Evolutionary conservation across 2,329 filamentous ascomycete genomes (phyloP).

Genomic region (Graphium sp.): DNA sequence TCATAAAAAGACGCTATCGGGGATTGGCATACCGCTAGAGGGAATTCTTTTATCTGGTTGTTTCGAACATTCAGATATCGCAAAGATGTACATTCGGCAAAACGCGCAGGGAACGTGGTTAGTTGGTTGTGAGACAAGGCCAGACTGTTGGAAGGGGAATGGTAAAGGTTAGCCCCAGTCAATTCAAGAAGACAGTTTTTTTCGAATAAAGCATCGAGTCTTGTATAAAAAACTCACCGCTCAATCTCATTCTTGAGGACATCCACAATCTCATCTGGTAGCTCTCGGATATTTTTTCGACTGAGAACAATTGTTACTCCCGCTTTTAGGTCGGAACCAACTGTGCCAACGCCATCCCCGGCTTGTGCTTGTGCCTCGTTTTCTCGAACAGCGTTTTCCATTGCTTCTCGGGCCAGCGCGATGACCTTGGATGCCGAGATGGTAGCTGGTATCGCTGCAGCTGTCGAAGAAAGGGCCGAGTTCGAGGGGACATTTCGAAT

Average conservation of each 20-base stretch:
- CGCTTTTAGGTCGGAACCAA: constrained; percentile 34
- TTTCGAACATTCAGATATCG: constrained; percentile 69
- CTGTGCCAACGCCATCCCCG: constrained; percentile 29
- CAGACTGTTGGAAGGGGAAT: constrained; percentile 42
- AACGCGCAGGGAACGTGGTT: constrained; percentile 49
- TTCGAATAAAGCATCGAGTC: too few species aligned
- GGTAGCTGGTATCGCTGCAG: constrained; percentile 32
- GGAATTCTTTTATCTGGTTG: constrained; percentile 52
- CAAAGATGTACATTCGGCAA: constrained; percentile 60
- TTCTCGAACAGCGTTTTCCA: constrained; percentile 49
- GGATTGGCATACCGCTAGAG: constrained; percentile 28
- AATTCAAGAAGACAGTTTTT: too few species aligned
- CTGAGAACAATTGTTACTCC: constrained; percentile 68
- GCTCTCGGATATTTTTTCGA: constrained; percentile 52
- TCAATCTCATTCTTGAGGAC: constrained; percentile 60
- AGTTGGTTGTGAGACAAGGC: constrained; percentile 70
- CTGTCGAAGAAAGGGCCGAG: constrained; percentile 26
- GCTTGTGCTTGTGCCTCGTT: constrained; percentile 37
- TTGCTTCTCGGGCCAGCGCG: constrained; percentile 46
- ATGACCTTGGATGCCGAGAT: constrained; percentile 35
- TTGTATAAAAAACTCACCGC: constrained; percentile 39
- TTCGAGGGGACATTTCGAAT: constrained; percentile 28
- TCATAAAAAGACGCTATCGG: too few species aligned
- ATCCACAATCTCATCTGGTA: constrained; percentile 59
- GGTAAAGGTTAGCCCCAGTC: too few species aligned